phyloP scores from a whole-genome alignment of 768 basidiomycete genomes.

The Mycena galopus region DNA sequence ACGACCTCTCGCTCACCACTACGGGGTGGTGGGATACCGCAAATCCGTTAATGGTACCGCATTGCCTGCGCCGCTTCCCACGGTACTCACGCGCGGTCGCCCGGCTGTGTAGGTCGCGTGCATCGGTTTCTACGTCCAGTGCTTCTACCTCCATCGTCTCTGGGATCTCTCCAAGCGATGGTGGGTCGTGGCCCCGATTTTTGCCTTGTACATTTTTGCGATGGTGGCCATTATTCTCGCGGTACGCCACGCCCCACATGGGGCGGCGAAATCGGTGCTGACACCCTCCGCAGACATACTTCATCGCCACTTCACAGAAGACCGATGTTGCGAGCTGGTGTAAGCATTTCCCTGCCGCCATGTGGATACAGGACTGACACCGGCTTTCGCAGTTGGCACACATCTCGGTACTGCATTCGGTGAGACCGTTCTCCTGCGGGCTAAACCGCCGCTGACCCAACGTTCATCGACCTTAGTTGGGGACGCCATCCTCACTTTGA shows the following conservation, averaged over 20 bases:
- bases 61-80: background rate
- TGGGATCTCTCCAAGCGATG: constrained; percentile 12
- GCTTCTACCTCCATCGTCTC: constrained; percentile 22
- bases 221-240: constrained; percentile 7
- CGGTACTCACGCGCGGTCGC: background rate
- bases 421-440: background rate
- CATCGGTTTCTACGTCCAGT: constrained; percentile 29
- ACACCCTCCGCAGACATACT: constrained; percentile 24
- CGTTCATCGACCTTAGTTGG: constrained; percentile 11
- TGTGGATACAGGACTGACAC: background rate
- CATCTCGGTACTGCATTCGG: constrained; percentile 28
- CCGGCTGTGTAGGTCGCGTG: constrained; percentile 12
- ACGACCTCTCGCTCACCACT: constrained; percentile 9
- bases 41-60: constrained; percentile 26
- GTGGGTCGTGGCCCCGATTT: constrained; percentile 16
- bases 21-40: constrained; percentile 27
- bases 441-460: background rate
- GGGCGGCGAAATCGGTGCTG: background rate
- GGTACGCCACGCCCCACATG: constrained; percentile 7
- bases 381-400: constrained; percentile 10
- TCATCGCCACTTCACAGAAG: constrained; percentile 3
- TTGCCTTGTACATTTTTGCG: constrained; percentile 15
- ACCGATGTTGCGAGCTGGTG: constrained; percentile 9
- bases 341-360: background rate
- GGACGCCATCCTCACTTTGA: constrained; percentile 12